Base-by-base conservation (phyloP, 2,329 filamentous ascomycete species). In the Ophiostoma triangulosporum region DNA sequence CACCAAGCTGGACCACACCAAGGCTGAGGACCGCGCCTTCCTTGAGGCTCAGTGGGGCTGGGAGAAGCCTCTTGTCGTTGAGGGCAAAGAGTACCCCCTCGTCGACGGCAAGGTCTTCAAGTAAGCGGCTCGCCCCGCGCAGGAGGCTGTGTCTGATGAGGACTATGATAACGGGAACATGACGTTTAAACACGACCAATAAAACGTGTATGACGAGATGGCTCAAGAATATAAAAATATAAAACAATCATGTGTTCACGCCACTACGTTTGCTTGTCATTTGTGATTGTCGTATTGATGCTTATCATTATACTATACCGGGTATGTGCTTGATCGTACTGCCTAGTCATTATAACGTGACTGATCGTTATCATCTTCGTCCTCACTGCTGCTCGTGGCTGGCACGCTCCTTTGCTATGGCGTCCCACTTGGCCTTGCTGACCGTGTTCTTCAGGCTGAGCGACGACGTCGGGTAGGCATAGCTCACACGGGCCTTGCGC, bases 61-160 rank as follows among this genome's bases (percentile, higher is more conserved):
- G 87, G 93, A 97, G 71, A 86, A 88, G 76, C 83, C 86, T 61
- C 74, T 90, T 65, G 74, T 73, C 60, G 78, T 88, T 65, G 72
- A 85, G 66, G 91, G 86, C 76, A 96, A 97, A 86, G 80, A 84
- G 67, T 94, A 90, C 75, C 74, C 81, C 70, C 88, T 85, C 76
- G 86, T 86, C 67, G 84, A 88, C 66, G 93, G 93, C 70, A 96
- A 97, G 83, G 89, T 97, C 70, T 97, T 96, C 86, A 97, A 97
- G 81, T 97, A 95, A 80, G 66, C 38, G 48, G 11, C 26, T 48
- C 17, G 62, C 26, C 46, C 26, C 17, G 20, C 8, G 9, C n/a
- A 12, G n/a, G 27, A n/a, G 43, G 24, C 43, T 27, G n/a, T 36
- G 33, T 46, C 8, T 17, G 43, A 14, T 29, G 14, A 29, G 7